Conservation (phyloP, 306 rosid genomes). For the Pachyrhizus erosus region DNA sequence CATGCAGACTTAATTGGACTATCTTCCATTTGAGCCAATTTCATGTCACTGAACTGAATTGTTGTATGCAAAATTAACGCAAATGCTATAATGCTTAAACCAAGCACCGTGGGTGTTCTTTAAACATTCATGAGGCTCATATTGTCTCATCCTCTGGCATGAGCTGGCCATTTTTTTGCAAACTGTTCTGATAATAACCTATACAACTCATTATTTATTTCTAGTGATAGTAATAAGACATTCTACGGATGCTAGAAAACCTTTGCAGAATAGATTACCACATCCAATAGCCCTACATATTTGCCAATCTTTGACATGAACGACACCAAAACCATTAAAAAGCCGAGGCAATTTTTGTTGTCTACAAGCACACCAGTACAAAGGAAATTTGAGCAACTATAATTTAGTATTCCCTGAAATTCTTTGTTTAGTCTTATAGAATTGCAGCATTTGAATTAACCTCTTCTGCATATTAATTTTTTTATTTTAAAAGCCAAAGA, state of each 20-base stretch:
- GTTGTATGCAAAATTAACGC: neutral
- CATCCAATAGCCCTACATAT: slow-evolving; percentile 28
- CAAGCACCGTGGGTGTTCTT: neutral
- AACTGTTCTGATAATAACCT: neutral
- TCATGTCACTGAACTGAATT: neutral
- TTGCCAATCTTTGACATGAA: slow-evolving; percentile 25
- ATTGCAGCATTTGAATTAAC: too few species aligned
- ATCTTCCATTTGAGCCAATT: neutral
- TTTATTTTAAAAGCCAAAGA: slow-evolving; percentile 16
- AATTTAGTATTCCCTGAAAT: neutral
- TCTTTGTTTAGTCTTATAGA: too few species aligned
- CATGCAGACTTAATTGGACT: neutral
- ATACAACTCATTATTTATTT: slow-evolving; percentile 1
- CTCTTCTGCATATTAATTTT: slow-evolving; percentile 15
- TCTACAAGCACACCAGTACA: neutral
- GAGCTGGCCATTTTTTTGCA: neutral
- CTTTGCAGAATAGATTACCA: slow-evolving; percentile 4
- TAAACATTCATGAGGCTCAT: neutral
- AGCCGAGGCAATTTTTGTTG: neutral
- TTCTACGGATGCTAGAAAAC: neutral
- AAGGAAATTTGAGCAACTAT: neutral
- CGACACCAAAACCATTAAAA: neutral
- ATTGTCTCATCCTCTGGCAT: neutral
- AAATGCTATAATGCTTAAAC: neutral
- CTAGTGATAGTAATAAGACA: slow-evolving; percentile 19